These are phyloP conservation scores for Sanghuangporus weigelae DNA, from an alignment of 1,284 basidiomycete genomes.

Conservation along the genomic window DNA sequence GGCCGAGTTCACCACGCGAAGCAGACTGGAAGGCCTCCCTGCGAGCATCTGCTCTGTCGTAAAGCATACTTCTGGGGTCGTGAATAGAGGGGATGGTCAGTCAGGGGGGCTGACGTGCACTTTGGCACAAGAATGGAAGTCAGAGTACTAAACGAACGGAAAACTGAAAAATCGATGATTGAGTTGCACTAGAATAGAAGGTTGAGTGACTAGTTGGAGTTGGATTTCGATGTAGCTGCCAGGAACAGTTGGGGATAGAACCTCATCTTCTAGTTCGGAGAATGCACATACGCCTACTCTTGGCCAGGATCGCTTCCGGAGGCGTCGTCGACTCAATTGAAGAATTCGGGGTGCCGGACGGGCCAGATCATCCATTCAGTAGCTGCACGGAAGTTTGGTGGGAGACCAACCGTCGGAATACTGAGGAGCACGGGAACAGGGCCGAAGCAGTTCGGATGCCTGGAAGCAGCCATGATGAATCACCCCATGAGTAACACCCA, in stretches of 20 bases:
- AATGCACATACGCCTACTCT: background rate
- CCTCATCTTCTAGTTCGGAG: background rate
- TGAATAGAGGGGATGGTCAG: background rate
- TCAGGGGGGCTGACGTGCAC: background rate
- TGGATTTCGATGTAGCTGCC: background rate
- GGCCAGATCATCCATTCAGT: background rate
- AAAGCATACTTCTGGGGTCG: background rate
- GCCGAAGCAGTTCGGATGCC: background rate
- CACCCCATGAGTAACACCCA: conserved; percentile 6
- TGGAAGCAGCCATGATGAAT: background rate
- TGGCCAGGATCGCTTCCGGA: background rate
- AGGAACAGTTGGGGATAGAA: background rate
- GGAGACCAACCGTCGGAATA: background rate
- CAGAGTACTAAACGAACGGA: background rate
- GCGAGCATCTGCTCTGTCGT: background rate
- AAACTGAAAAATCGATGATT: background rate
- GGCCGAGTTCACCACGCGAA: background rate
- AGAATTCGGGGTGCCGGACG: background rate
- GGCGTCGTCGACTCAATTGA: background rate
- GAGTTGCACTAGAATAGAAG: background rate
- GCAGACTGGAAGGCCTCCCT: background rate
- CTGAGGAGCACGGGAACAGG: background rate
- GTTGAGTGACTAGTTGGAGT: background rate
- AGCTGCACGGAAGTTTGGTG: background rate
- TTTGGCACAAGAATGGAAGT: background rate